A percentile compares a stretch with the other conserved stretches of the same genome.
phyloP scores from a whole-genome alignment of 495 filamentous ascomycete species.

The Friedmanniomyces endolithicus region DNA sequence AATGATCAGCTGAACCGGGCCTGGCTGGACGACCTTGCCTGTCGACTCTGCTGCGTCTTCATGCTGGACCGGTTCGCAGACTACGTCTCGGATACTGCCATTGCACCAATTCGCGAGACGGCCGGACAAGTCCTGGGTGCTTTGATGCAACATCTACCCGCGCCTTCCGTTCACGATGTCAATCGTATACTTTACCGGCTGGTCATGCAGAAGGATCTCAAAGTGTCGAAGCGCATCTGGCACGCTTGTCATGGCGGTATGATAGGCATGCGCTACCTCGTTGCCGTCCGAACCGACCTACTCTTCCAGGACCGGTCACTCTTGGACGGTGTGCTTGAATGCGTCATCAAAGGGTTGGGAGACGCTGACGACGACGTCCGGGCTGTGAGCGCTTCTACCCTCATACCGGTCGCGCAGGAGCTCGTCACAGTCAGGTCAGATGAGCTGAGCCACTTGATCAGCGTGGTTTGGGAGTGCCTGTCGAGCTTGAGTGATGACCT shows the following conservation, averaged over 20 bases:
- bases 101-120: conserved; percentile 90
- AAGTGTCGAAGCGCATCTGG: conserved; percentile 56
- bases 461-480: conserved; percentile 93
- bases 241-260: conserved; percentile 96
- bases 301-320: conserved; percentile 68
- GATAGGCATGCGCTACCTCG: conserved; percentile 88
- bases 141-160: conserved; percentile 65
- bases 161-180: conserved; percentile 60
- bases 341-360: conserved; percentile 87
- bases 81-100: conserved; percentile 92
- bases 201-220: conserved; percentile 79
- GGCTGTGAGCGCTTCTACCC: conserved; percentile 87
- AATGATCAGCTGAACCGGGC: conserved; percentile 67
- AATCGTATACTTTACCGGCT: conserved; percentile 73
- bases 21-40: conserved; percentile 89
- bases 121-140: conserved; percentile 92
- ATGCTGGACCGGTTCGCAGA: conserved; percentile 97
- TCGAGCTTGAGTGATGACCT: conserved; percentile 91
- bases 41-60: conserved; percentile 81
- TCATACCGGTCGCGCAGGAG: conserved; percentile 90
- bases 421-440: conserved; percentile 71
- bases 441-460: conserved; percentile 67
- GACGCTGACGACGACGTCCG: conserved; percentile 92
- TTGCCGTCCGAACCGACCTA: conserved; percentile 85
- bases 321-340: conserved; percentile 82